Evolutionary conservation across 75 land plant species (phyloP).

Genomic region (Larix kaempferi): DNA sequence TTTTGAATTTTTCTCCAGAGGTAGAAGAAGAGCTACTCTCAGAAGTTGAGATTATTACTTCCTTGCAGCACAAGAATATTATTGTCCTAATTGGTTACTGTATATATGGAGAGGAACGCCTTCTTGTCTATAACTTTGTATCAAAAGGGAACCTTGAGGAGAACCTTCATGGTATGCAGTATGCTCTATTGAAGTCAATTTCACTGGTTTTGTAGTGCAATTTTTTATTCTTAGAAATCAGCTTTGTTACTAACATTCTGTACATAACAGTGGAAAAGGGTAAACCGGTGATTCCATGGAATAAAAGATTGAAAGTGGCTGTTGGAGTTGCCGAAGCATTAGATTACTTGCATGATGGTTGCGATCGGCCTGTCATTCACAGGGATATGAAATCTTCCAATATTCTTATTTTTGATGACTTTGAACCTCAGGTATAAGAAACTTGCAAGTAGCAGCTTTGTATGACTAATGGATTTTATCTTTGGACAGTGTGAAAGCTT

Average conservation of each 20-base stretch:
- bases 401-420: constrained; percentile 49
- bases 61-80: constrained; percentile 48
- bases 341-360: constrained; percentile 51
- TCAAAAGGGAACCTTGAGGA: constrained; percentile 58
- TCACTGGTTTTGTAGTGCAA: not conserved
- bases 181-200: not conserved
- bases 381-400: constrained; percentile 72
- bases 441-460: not conserved
- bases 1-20: constrained; percentile 34
- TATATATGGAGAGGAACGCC: constrained; percentile 22
- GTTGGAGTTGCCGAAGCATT: constrained; percentile 56
- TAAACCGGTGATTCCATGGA: constrained; percentile 30
- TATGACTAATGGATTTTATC: not conserved
- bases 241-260: constrained; percentile 1
- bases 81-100: constrained; percentile 59
- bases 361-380: constrained; percentile 47
- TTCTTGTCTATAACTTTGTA: constrained; percentile 53
- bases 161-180: constrained; percentile 45
- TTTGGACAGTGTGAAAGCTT: not conserved
- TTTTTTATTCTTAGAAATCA: not conserved
- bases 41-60: constrained; percentile 48
- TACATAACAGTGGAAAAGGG: constrained; percentile 15
- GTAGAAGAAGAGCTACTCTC: constrained; percentile 43
- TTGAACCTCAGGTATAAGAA: constrained; percentile 49
- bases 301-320: constrained; percentile 50